A percentile compares a stretch with the other conserved stretches of the same genome.
Conservation (phyloP, 768 basidiomycete genomes). For the Lentinula guzmanii region DNA sequence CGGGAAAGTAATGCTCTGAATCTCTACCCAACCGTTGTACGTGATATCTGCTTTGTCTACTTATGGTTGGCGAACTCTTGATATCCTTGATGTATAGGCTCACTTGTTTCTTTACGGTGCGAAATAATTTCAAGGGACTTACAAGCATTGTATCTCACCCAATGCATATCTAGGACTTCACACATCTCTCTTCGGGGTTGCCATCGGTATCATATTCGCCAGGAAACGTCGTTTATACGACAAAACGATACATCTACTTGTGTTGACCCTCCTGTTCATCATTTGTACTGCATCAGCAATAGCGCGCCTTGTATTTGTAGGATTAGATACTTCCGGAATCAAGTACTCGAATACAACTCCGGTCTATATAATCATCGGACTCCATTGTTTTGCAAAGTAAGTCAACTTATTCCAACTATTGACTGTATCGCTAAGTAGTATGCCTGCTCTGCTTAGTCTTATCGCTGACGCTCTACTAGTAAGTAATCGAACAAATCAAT, state of each 20-base stretch:
- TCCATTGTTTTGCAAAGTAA: background rate
- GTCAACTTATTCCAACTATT: background rate
- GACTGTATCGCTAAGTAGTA: background rate
- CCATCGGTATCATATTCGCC: background rate
- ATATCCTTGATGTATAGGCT: too few species aligned
- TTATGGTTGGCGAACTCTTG: too few species aligned
- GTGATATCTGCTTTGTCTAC: too few species aligned
- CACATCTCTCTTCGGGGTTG: background rate
- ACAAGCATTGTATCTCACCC: too few species aligned
- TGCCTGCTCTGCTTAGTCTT: background rate
- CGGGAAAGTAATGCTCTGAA: too few species aligned
- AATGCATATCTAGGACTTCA: background rate
- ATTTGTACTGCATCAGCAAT: background rate
- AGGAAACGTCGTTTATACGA: background rate
- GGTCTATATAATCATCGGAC: background rate
- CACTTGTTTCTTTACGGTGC: too few species aligned
- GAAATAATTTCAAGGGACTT: too few species aligned
- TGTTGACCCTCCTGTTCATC: background rate
- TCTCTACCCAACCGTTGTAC: too few species aligned
- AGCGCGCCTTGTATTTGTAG: background rate
- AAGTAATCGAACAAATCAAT: background rate
- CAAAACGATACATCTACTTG: background rate
- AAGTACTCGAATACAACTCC: background rate
- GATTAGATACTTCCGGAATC: background rate
- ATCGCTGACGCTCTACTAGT: background rate